Evolutionary conservation across 2,329 filamentous ascomycete species (phyloP).

Genomic region (Scedosporium boydii): DNA sequence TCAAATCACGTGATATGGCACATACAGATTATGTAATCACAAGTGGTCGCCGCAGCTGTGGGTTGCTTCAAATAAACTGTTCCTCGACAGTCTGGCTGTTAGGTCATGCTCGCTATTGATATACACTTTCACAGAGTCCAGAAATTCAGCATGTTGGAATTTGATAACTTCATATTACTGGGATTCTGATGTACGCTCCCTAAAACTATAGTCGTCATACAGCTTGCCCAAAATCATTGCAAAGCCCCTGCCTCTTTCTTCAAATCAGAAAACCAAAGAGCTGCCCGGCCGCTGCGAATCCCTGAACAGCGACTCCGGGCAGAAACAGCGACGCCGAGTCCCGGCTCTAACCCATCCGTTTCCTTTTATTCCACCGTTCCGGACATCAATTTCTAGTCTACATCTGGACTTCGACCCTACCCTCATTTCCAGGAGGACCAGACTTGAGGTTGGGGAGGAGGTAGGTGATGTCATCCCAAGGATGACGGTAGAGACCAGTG

Average conservation of each 20-base stretch:
- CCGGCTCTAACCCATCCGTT: conserved; percentile 3
- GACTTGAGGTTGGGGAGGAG: conserved; percentile 71
- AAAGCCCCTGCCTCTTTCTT: background rate
- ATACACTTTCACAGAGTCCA: background rate
- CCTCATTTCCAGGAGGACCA: conserved; percentile 65
- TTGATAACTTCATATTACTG: conserved; percentile 1
- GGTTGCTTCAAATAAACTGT: too few species aligned
- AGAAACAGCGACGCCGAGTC: background rate
- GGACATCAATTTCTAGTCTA: conserved; percentile 25
- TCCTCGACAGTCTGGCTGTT: too few species aligned
- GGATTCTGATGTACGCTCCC: conserved; percentile 3
- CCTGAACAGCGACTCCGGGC: background rate
- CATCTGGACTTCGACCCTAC: conserved; percentile 82
- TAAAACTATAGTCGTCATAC: conserved; percentile 6
- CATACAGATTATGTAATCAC: too few species aligned
- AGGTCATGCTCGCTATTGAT: too few species aligned
- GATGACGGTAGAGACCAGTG: conserved; percentile 97
- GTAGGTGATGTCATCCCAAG: conserved; percentile 98
- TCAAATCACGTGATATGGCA: too few species aligned
- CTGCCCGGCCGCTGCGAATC: background rate
- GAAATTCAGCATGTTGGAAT: background rate
- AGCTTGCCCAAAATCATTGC: conserved; percentile 1
- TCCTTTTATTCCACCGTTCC: background rate
- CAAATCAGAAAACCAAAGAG: background rate
- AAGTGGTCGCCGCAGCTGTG: too few species aligned